Conservation (phyloP, 495 filamentous ascomycete genomes). For the Lasiosphaeria miniovina region DNA sequence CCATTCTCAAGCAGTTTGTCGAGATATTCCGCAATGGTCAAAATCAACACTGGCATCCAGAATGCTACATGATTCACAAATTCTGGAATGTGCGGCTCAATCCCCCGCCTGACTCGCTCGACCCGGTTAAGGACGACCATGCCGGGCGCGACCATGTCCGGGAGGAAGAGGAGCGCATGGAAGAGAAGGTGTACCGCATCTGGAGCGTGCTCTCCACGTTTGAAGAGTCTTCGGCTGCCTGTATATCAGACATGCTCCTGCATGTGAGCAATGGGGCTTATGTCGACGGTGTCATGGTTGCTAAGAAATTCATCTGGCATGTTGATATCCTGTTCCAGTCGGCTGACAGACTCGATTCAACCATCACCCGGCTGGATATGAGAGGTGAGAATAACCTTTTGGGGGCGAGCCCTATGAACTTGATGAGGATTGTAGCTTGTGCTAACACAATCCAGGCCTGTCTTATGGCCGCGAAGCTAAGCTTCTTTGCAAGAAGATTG, state of each 20-base stretch:
- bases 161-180: conserved; percentile 88
- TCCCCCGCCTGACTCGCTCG: conserved; percentile 40
- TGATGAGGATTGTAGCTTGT: background rate
- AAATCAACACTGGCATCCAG: conserved; percentile 99
- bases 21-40: conserved; percentile 97
- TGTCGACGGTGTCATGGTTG: conserved; percentile 89
- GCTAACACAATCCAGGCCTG: conserved; percentile 54
- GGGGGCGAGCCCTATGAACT: background rate
- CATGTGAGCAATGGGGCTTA: conserved; percentile 98
- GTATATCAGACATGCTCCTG: conserved; percentile 98
- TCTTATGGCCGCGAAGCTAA: conserved; percentile 94
- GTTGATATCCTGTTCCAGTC: conserved; percentile 90
- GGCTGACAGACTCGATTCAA: conserved; percentile 75
- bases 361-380: conserved; percentile 64
- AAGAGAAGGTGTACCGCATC: conserved; percentile 95
- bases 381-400: conserved; percentile 59
- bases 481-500: conserved; percentile 98
- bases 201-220: conserved; percentile 98
- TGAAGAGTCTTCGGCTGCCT: conserved; percentile 95
- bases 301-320: conserved; percentile 95
- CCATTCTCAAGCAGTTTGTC: conserved; percentile 99
- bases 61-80: conserved; percentile 99
- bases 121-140: conserved; percentile 63
- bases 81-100: conserved; percentile 96
- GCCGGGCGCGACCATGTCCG: conserved; percentile 73